Conservation (phyloP, 73 alveolate genomes). For the Breviolum minutum region DNA sequence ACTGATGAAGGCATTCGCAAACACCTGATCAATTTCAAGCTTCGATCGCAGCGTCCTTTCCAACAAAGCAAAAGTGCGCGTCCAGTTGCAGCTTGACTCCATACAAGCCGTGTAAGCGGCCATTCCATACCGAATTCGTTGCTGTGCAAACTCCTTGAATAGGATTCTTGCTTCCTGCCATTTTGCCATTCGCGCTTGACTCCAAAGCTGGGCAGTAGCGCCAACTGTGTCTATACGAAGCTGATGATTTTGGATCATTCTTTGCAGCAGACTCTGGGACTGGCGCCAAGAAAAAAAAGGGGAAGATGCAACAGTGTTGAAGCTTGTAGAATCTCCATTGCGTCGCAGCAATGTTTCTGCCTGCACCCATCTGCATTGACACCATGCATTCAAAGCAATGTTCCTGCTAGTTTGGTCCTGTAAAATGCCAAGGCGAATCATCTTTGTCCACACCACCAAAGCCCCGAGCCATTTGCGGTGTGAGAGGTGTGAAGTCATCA, state of each 20-base stretch:
- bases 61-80: background rate
- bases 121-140: background rate
- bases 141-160: background rate
- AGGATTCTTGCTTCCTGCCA: background rate
- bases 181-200: background rate
- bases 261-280: background rate
- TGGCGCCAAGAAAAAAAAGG: background rate
- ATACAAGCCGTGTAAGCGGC: background rate
- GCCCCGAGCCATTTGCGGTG: background rate
- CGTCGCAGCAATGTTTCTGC: background rate
- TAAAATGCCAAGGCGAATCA: background rate
- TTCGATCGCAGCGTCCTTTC: background rate
- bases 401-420: conserved; percentile 21
- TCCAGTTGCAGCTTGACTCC: background rate
- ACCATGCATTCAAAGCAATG: conserved; percentile 17
- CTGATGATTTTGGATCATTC: no score
- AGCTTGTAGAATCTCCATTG: background rate
- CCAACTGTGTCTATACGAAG: background rate
- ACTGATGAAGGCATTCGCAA: background rate
- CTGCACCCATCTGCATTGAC: conserved; percentile 20
- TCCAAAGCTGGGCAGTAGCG: background rate
- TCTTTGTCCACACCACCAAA: background rate
- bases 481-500: background rate
- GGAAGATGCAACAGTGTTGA: background rate
- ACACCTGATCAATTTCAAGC: background rate